Percentiles rank a stretch among this genome's conserved stretches.
phyloP scores from a whole-genome alignment of 441 rosid genomes.

The Gossypium laxum region DNA sequence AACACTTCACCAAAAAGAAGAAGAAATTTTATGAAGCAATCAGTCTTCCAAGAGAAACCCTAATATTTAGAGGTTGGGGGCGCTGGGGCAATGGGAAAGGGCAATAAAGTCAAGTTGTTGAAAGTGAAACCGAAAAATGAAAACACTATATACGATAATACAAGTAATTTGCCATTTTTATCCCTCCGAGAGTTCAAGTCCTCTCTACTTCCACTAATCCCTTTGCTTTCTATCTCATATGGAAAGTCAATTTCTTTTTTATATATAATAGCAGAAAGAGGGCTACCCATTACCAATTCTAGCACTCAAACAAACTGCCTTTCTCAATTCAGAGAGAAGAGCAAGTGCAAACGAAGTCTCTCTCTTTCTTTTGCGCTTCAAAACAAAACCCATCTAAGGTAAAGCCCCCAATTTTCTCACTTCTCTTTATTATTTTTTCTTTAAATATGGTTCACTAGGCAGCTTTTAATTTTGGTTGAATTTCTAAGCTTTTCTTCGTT shows the following conservation, averaged over 20 bases:
- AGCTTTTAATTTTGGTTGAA: not conserved
- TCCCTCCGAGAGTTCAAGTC: not conserved
- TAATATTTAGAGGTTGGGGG: too few species aligned
- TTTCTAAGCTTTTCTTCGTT: conserved; percentile 9
- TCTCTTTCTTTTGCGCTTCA: conserved; percentile 2
- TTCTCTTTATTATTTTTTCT: not conserved
- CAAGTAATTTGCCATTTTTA: not conserved
- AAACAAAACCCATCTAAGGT: conserved; percentile 7
- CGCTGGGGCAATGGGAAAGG: too few species aligned
- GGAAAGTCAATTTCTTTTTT: not conserved
- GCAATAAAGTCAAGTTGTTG: too few species aligned
- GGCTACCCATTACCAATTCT: not conserved
- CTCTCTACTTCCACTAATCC: not conserved
- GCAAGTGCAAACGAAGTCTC: not conserved
- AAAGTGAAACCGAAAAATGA: too few species aligned
- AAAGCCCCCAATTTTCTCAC: not conserved
- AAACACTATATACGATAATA: not conserved
- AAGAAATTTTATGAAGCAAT: too few species aligned
- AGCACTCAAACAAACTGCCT: not conserved
- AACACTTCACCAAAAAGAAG: not conserved
- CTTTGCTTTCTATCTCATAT: not conserved
- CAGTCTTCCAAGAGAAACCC: too few species aligned
- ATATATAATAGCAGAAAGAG: not conserved
- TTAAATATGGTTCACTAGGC: not conserved
- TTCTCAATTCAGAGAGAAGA: not conserved